phyloP scores from a whole-genome alignment of 176 grass and related monocot species.

The Ensete ventricosum region DNA sequence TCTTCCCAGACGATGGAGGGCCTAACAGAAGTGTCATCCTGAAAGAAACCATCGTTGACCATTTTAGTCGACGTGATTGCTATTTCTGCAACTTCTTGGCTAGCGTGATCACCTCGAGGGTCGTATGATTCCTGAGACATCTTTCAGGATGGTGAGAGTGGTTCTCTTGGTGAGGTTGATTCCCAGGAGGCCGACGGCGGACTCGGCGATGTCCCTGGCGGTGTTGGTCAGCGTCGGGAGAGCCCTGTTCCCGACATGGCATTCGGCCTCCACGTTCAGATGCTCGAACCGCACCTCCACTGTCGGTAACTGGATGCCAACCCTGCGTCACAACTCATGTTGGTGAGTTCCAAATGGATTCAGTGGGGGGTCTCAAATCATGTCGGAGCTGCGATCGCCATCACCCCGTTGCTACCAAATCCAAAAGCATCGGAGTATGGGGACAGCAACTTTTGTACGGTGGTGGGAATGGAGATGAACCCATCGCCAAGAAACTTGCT shows the following conservation, averaged over 20 bases:
- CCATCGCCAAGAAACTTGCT: not conserved
- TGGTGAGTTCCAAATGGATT: not conserved
- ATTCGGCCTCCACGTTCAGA: constrained; percentile 51
- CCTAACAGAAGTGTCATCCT: constrained; percentile 92
- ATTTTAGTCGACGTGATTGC: not conserved
- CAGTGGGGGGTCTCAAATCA: not conserved
- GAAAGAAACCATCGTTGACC: not conserved
- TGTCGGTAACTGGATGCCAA: constrained; percentile 86
- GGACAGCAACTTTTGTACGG: too few species aligned
- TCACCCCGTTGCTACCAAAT: too few species aligned
- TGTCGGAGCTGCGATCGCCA: not conserved
- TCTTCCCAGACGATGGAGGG: constrained; percentile 95
- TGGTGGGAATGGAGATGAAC: not conserved
- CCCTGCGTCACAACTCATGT: constrained; percentile 33
- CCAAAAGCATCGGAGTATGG: too few species aligned
- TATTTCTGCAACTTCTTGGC: not conserved
- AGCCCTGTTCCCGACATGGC: constrained; percentile 71
- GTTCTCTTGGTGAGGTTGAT: constrained; percentile 43
- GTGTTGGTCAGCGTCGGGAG: constrained; percentile 75
- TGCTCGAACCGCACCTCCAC: constrained; percentile 87
- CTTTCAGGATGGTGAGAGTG: constrained; percentile 53
- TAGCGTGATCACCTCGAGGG: constrained; percentile 41
- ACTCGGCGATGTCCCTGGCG: constrained; percentile 59
- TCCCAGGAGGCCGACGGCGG: constrained; percentile 38
- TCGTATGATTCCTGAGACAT: constrained; percentile 45